Evolutionary conservation across 2,329 filamentous ascomycete species (phyloP).

Genomic region (Graphilbum sp.): DNA sequence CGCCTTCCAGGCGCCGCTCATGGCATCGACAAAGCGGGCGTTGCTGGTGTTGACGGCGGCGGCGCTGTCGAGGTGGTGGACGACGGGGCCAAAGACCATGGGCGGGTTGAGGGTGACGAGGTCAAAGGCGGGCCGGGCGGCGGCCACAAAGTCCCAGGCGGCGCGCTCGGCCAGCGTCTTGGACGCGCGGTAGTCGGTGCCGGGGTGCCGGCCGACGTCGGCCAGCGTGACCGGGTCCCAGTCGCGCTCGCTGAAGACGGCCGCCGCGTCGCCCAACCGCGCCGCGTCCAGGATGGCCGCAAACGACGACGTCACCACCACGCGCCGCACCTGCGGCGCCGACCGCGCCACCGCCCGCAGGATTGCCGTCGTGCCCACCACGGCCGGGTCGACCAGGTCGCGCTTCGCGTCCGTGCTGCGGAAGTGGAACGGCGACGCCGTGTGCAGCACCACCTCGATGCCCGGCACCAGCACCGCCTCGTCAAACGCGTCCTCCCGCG

Average conservation of each 20-base stretch:
- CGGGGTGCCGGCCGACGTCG: conserved; percentile 18
- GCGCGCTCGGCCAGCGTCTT: conserved; percentile 36
- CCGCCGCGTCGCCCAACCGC: conserved; percentile 19
- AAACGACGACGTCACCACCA: conserved; percentile 46
- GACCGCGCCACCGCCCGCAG: conserved; percentile 50
- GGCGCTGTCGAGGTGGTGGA: conserved; percentile 27
- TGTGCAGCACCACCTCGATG: conserved; percentile 41
- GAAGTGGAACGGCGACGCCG: conserved; percentile 43
- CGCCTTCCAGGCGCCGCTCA: conserved; percentile 32
- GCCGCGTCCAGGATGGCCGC: conserved; percentile 30
- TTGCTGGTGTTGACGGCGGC: conserved; percentile 21
- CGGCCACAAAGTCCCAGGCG: conserved; percentile 32
- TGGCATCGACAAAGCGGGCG: conserved; percentile 21
- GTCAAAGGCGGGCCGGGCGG: conserved; percentile 28
- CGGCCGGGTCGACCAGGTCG: conserved; percentile 41
- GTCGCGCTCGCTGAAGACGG: conserved; percentile 23
- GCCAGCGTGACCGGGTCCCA: conserved; percentile 33
- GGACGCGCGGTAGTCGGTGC: conserved; percentile 31
- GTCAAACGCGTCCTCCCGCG: conserved; percentile 56
- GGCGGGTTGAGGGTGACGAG: conserved; percentile 38
- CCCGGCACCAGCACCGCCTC: conserved; percentile 34
- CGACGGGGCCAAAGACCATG: conserved; percentile 36
- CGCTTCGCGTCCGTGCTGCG: conserved; percentile 30
- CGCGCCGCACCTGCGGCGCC: conserved; percentile 46
- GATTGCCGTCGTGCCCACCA: conserved; percentile 49